Evolutionary conservation across 23 red algal species (phyloP), one percentile per base, ranked within the genome.

Genomic region (Chondrus crispus): DNA sequence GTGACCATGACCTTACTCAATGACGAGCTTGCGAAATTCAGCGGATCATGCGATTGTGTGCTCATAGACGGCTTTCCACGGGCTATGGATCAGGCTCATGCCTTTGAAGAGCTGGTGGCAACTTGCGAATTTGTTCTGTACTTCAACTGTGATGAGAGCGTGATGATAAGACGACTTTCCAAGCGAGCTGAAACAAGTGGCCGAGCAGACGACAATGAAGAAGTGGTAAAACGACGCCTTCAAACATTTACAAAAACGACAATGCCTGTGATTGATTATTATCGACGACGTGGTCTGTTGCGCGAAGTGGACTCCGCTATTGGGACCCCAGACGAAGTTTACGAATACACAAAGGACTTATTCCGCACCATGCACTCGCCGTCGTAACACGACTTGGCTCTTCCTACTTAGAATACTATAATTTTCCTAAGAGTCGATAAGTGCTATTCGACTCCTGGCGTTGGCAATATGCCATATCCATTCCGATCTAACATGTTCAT

Each of bases 31-130:
- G 42, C 63, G 35, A 50, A 30, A 9, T 44, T 81, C 22, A 79
- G 42, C 24, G 89, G 70, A 28, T 46, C 52, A 13, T 74, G 58
- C 62, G 43, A 63, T 78, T 81, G 88, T 80, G 82, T 98, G 64
- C 89, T 98, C 50, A 93, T 98, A 48, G 96, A 98, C 76, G 96
- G 96, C 22, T 98, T 98, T 77, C 96, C 96, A 36, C 88, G 96
- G 38, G 92, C 92, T 50, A 80, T 98, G 54, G 93, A 98, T 20
- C 96, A 98, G 82, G 96, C 96, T 5, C 74, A 87, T 24, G 92
- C 63, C 20, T 98, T 95, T 80, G 96, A 98, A 71, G 41, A 83
- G 29, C 77, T 85, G 74, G 68, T 92, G 2, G 88, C 87, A 2
- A 38, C 39, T 29, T 93, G 87, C 53, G 58, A 54, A 5, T 92